Evolutionary conservation across 225 moss, liverwort and hornwort genomes (phyloP), one percentile per base, ranked within the genome.

Genomic region (Polytrichum formosum): DNA sequence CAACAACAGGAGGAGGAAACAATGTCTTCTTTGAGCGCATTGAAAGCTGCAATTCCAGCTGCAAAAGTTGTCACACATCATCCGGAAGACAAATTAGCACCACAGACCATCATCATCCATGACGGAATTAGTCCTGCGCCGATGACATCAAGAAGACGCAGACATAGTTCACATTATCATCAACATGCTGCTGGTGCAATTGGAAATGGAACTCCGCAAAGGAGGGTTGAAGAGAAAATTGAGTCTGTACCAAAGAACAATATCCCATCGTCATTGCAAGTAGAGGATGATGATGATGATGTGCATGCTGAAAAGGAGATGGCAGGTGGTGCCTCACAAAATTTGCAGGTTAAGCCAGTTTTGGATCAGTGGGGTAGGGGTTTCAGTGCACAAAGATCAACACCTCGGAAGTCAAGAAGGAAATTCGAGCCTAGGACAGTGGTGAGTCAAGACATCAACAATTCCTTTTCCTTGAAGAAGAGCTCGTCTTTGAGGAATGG

Each of bases 361-460:
- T 46, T 46, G 13, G 70, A 73, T 69, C 84, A 60, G 63, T 70
- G 78, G 73, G 78, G 78, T 53, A 20, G 81, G 17, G 81, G 70
- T 67, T 63, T 30, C 70, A 79, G 75, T 63, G 71, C 71, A n/a
- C 64, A 7, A 28, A 69, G 58, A 17, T n/a, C n/a, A 6, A 56
- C 56, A 13, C 28, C 70, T 5, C 71, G 85, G 18, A 82, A 79
- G 54, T 86, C 86, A 0, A 55, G 82, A 65, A 72, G 86, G 53
- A 77, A 80, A 6, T 67, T 86, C 30, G 86, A 86, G 64, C 86
- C 86, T 7, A 54, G 86, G 67, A 67, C 77, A 65, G 86, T 86
- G 56, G 86, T 86, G 72, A 80, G 61, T 61, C 79, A 73, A 72
- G 61, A 72, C 53, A 77, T 82, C 28, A 62, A 75, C 19, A 82